A percentile compares a stretch with the other conserved stretches of the same genome.
Evolutionary conservation across 2,329 filamentous ascomycete genomes (phyloP).

Genomic region (Trichophyton verrucosum): DNA sequence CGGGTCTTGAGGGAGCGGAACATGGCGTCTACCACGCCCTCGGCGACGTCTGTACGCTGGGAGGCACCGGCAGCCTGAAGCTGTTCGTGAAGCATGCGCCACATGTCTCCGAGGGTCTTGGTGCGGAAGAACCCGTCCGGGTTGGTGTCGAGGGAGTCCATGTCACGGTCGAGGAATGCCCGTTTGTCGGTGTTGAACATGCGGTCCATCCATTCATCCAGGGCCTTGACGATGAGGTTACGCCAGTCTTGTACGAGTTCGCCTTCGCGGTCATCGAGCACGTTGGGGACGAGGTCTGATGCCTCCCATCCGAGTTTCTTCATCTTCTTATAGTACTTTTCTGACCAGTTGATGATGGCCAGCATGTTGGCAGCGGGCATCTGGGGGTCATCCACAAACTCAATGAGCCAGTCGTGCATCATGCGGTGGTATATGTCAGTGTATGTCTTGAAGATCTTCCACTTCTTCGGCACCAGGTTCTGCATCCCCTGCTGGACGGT

Average conservation of each 20-base stretch:
- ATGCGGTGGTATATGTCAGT: slow-evolving; percentile 79
- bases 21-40: slow-evolving; percentile 94
- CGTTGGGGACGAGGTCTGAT: slow-evolving; percentile 66
- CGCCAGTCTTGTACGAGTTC: slow-evolving; percentile 91
- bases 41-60: slow-evolving; percentile 75
- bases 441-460: slow-evolving; percentile 89
- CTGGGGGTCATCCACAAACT: slow-evolving; percentile 69
- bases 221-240: slow-evolving; percentile 83
- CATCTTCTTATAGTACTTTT: slow-evolving; percentile 96
- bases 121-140: slow-evolving; percentile 86
- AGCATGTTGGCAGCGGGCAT: slow-evolving; percentile 79
- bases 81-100: slow-evolving; percentile 95
- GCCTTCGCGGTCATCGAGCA: slow-evolving; percentile 78
- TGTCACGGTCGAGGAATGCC: slow-evolving; percentile 64
- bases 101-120: slow-evolving; percentile 83
- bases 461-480: slow-evolving; percentile 83
- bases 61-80: slow-evolving; percentile 74
- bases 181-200: slow-evolving; percentile 74
- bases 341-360: slow-evolving; percentile 85
- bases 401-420: slow-evolving; percentile 89
- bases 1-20: slow-evolving; percentile 71
- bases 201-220: slow-evolving; percentile 95
- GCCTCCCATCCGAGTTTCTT: slow-evolving; percentile 68
- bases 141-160: slow-evolving; percentile 73
- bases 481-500: slow-evolving; percentile 90